A percentile compares a stretch with the other conserved stretches of the same genome.
These are phyloP conservation scores for Paecilomyces sp. DNA, from an alignment of 2,329 filamentous ascomycete genomes.

Conservation along the genomic window DNA sequence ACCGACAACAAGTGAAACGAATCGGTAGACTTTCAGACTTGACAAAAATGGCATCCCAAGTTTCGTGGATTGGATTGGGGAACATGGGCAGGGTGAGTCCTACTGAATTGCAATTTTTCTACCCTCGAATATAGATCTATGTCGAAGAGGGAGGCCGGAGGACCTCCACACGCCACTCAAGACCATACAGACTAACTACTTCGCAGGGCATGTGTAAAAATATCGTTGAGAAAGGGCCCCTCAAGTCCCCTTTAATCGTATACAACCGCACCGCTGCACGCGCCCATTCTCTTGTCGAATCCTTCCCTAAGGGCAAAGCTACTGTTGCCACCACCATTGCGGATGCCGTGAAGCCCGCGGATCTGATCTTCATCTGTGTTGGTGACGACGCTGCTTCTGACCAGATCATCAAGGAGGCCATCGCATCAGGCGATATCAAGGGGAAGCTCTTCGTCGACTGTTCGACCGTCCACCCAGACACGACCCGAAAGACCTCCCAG, in stretches of 20 bases:
- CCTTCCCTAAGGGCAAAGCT: constrained; percentile 55
- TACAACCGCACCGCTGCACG: constrained; percentile 71
- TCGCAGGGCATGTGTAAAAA: constrained; percentile 75
- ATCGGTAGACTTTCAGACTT: background rate
- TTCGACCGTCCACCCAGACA: constrained; percentile 81
- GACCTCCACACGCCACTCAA: background rate
- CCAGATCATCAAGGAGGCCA: constrained; percentile 51
- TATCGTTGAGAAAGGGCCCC: constrained; percentile 66
- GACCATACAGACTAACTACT: background rate
- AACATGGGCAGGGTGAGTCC: constrained; percentile 17
- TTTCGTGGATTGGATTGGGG: constrained; percentile 17
- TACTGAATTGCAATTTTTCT: constrained; percentile 2
- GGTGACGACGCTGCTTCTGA: constrained; percentile 70
- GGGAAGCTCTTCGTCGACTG: constrained; percentile 80
- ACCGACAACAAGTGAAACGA: background rate
- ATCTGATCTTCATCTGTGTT: constrained; percentile 76
- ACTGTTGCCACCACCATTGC: constrained; percentile 57
- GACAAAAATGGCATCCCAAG: constrained; percentile 5
- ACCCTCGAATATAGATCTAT: background rate
- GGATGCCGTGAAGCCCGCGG: constrained; percentile 60
- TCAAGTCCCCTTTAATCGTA: constrained; percentile 65
- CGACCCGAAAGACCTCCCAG: constrained; percentile 59
- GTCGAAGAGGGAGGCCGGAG: background rate
- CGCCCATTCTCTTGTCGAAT: constrained; percentile 55
- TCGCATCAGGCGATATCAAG: constrained; percentile 46